Conservation (phyloP, 2,329 filamentous ascomycete species). For the Fusarium nodosum region DNA sequence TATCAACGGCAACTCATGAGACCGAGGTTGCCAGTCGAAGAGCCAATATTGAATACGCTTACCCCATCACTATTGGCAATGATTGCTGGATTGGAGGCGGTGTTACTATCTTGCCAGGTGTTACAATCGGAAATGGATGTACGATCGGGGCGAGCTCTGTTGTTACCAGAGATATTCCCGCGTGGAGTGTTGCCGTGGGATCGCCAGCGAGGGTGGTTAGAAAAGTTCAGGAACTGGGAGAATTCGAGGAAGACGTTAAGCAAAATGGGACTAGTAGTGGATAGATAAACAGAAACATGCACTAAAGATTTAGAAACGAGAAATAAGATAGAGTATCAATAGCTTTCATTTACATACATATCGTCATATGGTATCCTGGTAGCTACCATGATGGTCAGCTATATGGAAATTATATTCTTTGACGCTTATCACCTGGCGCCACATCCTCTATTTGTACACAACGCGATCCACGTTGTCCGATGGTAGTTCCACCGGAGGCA, state of each 20-base stretch:
- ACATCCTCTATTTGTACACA: background rate
- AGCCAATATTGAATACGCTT: constrained; percentile 64
- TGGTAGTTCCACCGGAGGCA: background rate
- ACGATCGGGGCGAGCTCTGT: constrained; percentile 85
- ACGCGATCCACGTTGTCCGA: background rate
- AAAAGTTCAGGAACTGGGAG: constrained; percentile 12
- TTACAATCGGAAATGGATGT: constrained; percentile 80
- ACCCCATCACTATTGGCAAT: constrained; percentile 62
- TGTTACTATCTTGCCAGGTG: constrained; percentile 80
- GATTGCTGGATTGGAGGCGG: constrained; percentile 80
- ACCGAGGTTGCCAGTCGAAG: constrained; percentile 62
- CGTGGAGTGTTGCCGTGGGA: constrained; percentile 55
- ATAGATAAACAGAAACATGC: background rate
- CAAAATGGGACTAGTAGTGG: background rate
- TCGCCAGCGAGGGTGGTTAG: constrained; percentile 54
- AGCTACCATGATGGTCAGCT: no score
- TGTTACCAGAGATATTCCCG: constrained; percentile 71
- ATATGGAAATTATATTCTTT: no score
- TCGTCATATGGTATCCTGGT: background rate
- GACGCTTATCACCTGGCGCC: no score
- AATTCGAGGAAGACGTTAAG: background rate
- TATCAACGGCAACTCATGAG: constrained; percentile 67
- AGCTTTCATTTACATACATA: background rate
- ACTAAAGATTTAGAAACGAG: rapidly evolving
- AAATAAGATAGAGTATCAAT: background rate